Evolutionary conservation across 192 early-diverging fungal genomes (phyloP).

Genomic region (Haplosporangium gracile): DNA sequence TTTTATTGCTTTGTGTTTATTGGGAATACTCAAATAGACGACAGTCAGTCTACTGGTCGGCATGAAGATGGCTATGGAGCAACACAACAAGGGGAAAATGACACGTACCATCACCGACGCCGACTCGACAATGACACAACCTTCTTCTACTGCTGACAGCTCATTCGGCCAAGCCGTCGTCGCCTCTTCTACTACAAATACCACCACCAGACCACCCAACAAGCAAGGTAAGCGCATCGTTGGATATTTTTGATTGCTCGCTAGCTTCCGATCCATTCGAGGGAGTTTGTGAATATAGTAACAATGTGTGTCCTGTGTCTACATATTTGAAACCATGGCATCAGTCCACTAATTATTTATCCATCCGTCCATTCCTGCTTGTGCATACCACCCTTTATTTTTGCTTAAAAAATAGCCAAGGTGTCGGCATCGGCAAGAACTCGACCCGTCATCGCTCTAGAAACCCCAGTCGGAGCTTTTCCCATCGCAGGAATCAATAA

Average conservation of each 20-base stretch:
- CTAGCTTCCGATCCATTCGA: not conserved
- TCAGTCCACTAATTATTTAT: not conserved
- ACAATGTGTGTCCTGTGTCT: not conserved
- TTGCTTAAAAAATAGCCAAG: slow-evolving; percentile 11
- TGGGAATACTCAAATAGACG: slow-evolving; percentile 21
- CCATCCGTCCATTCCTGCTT: too few species aligned
- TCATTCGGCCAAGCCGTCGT: not conserved
- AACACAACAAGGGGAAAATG: slow-evolving; percentile 21
- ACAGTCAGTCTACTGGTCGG: slow-evolving; percentile 32
- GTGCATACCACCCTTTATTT: too few species aligned
- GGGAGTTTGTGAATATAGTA: not conserved
- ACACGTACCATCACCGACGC: not conserved
- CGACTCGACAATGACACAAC: not conserved
- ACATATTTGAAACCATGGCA: not conserved
- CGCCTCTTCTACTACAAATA: not conserved
- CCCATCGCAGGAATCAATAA: slow-evolving; percentile 18
- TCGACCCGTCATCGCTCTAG: slow-evolving; percentile 25
- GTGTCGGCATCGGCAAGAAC: slow-evolving; percentile 33
- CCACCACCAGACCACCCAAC: not conserved
- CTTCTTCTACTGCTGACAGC: not conserved
- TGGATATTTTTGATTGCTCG: not conserved
- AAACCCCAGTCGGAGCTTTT: slow-evolving; percentile 42
- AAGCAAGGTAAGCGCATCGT: not conserved
- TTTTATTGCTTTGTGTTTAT: not conserved
- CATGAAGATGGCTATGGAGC: slow-evolving; percentile 44